Conservation (phyloP, 495 filamentous ascomycete genomes). For the Xylaria intraflava region DNA sequence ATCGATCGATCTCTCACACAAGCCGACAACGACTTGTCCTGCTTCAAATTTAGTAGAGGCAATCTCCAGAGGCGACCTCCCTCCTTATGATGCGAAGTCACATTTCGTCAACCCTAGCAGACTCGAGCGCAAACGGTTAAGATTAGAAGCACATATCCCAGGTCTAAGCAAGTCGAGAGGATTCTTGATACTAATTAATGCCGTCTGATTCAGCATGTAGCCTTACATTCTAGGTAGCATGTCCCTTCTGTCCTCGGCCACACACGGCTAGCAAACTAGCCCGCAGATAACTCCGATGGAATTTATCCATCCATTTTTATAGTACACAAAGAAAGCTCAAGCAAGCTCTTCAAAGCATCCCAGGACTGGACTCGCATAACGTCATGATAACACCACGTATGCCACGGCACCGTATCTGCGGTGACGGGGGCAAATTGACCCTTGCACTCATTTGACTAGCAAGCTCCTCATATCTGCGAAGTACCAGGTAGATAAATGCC, state of each 20-base stretch:
- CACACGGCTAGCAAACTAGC: background rate
- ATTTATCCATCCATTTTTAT: slow-evolving; percentile 2
- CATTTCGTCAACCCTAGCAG: too few species aligned
- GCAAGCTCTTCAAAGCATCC: background rate
- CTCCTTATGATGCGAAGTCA: too few species aligned
- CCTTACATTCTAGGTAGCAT: background rate
- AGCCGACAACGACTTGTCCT: too few species aligned
- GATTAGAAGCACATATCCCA: too few species aligned
- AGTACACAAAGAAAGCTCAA: slow-evolving; percentile 1
- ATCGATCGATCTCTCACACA: too few species aligned
- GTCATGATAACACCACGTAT: background rate
- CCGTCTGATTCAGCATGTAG: background rate
- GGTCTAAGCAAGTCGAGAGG: too few species aligned
- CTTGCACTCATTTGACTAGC: background rate
- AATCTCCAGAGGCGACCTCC: too few species aligned
- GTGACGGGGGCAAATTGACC: background rate
- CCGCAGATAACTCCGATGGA: background rate
- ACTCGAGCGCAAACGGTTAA: too few species aligned
- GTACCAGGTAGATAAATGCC: background rate
- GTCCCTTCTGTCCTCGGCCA: background rate
- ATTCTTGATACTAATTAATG: too few species aligned
- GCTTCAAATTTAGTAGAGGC: too few species aligned
- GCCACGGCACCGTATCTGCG: background rate
- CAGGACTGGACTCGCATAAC: background rate
- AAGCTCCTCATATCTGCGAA: background rate